Evolutionary conservation across 2,329 filamentous ascomycete species (phyloP).

Genomic region (Celoporthe dispersa): DNA sequence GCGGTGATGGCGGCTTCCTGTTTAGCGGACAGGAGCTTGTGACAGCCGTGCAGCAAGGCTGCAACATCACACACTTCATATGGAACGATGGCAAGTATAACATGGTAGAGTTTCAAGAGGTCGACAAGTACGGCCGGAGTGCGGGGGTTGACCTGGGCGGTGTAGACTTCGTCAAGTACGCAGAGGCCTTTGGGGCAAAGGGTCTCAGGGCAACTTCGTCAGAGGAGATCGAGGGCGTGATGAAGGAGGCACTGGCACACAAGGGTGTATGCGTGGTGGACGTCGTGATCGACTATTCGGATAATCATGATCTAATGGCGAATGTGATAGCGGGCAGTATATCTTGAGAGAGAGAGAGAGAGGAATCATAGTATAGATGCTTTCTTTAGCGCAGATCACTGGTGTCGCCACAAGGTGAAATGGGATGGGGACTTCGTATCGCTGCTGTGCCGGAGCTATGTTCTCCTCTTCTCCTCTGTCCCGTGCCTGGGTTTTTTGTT

Average conservation of each 20-base stretch:
- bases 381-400: background rate
- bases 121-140: conserved; percentile 52
- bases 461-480: background rate
- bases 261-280: conserved; percentile 51
- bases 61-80: conserved; percentile 55
- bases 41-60: conserved; percentile 51
- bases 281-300: conserved; percentile 50
- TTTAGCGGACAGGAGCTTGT: conserved; percentile 51
- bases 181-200: conserved; percentile 51
- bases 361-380: background rate
- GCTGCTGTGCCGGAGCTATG: no score
- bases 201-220: conserved; percentile 46
- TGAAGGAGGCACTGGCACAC: conserved; percentile 47
- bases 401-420: background rate
- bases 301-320: conserved; percentile 45
- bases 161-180: conserved; percentile 52
- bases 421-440: background rate
- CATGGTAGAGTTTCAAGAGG: conserved; percentile 57
- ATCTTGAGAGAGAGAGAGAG: conserved; percentile 14
- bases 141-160: conserved; percentile 49
- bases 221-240: conserved; percentile 46
- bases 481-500: background rate
- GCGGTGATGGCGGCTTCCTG: conserved; percentile 54
- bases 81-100: conserved; percentile 56
- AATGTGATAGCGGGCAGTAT: conserved; percentile 41